phyloP scores from a whole-genome alignment of 73 alveolate genomes.

The Paramecium caudatum region DNA sequence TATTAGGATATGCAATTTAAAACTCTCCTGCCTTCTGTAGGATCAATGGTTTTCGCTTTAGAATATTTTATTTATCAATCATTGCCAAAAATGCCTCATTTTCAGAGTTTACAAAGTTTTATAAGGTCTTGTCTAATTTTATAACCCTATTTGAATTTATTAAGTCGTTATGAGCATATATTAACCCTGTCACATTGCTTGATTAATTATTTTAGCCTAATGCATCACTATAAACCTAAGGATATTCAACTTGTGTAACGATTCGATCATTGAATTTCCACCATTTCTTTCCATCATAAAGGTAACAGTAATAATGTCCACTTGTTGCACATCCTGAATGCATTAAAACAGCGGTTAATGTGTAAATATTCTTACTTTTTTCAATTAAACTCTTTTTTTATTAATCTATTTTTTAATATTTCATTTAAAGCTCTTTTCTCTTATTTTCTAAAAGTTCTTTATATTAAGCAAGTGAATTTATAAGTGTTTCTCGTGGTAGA shows the following conservation, averaged over 20 bases:
- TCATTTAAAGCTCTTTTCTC: neutral
- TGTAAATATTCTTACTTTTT: neutral
- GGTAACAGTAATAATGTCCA: conserved; percentile 48
- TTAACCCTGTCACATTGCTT: conserved; percentile 41
- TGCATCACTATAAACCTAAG: conserved; percentile 10
- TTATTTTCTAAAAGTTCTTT: neutral
- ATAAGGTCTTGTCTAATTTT: neutral
- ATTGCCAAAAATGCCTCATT: neutral
- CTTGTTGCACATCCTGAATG: conserved; percentile 7
- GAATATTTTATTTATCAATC: neutral
- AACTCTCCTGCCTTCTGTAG: neutral
- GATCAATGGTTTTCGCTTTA: neutral
- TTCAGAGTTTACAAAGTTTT: neutral
- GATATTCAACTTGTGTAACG: conserved; percentile 35
- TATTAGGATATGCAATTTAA: neutral
- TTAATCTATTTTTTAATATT: neutral
- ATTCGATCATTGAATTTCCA: conserved; percentile 47
- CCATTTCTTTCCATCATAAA: conserved; percentile 31
- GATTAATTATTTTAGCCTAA: neutral
- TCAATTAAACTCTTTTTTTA: neutral
- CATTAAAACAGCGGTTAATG: conserved; percentile 35
- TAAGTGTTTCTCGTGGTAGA: neutral
- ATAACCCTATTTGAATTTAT: neutral
- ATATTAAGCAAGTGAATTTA: neutral
- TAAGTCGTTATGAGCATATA: conserved; percentile 1